Evolutionary conservation across 306 rosid genomes (phyloP).

Genomic region (Citrullus colocynthis): DNA sequence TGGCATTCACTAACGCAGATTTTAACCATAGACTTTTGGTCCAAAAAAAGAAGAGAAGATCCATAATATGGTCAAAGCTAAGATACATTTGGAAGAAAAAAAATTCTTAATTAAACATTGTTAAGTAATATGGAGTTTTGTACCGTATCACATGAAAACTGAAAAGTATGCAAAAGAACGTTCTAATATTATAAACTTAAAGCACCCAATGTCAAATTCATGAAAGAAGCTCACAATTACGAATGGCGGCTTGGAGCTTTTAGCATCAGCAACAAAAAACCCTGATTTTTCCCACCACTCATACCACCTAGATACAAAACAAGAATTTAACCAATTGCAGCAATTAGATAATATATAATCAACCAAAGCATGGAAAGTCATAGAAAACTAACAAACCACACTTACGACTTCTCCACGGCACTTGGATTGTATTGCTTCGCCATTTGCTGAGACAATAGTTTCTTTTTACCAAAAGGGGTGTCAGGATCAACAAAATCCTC

Average conservation of each 20-base stretch:
- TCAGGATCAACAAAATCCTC: conserved; percentile 70
- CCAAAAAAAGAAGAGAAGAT: background rate
- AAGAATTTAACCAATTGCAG: conserved; percentile 9
- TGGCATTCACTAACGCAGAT: background rate
- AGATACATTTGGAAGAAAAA: background rate
- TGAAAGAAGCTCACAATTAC: conserved; percentile 54
- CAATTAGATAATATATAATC: background rate
- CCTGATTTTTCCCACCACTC: conserved; percentile 86
- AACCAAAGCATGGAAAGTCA: background rate
- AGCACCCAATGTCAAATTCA: conserved; percentile 7
- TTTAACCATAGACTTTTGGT: background rate
- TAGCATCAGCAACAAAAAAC: conserved; percentile 67
- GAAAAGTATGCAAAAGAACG: background rate
- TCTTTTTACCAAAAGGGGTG: conserved; percentile 64
- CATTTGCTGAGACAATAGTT: conserved; percentile 60
- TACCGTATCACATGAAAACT: background rate
- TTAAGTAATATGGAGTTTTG: background rate
- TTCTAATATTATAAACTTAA: background rate
- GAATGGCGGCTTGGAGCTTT: conserved; percentile 73
- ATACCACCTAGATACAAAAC: conserved; percentile 67
- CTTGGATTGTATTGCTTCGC: conserved; percentile 68
- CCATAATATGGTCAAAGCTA: background rate
- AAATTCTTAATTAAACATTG: background rate
- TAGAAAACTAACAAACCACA: conserved; percentile 3
- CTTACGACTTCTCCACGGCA: conserved; percentile 80